Evolutionary conservation across 352 stramenopile species (phyloP), one percentile per base, ranked within the genome.

Genomic region (Phytophthora sp.): DNA sequence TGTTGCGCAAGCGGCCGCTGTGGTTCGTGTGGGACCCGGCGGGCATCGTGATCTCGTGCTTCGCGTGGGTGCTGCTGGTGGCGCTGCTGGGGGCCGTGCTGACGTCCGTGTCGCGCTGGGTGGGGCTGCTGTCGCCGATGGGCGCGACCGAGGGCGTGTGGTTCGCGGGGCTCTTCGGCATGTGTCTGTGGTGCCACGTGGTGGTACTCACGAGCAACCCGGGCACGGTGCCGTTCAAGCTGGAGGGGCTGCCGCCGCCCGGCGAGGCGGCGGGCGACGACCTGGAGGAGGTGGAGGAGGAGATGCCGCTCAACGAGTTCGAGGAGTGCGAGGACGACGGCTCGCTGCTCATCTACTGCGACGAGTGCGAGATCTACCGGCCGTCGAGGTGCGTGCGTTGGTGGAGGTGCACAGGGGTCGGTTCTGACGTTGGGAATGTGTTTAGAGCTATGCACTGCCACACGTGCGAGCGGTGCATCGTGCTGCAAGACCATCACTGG

Each of bases 401-500:
- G 35, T 45, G 34, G 28, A 7, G 17, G 7, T 15, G 18, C 43
- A n/a, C n/a, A n/a, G n/a, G n/a, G n/a, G n/a, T n/a, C n/a, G n/a
- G n/a, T n/a, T n/a, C n/a, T n/a, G n/a, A n/a, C n/a, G n/a, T n/a
- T n/a, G n/a, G n/a, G n/a, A n/a, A n/a, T n/a, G n/a, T 50, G 4
- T 49, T 6, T 43, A 95, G 87, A 62, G 84, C 84, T 10, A 78
- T 82, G 48, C 87, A 95, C 45, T 95, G 87, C 56, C 65, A 84
- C 54, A 91, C 82, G 1, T 95, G 87, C 53, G 67, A 84, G 42
- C 63, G 79, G n/a, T 95, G 87, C 52, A 74, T 95, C 35, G 72
- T 92, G 15, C 68, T 95, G 9, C 81, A 91, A 55, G 87, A 95
- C 57, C 87, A 95, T 34, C 87, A 95, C 54, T 95, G 87, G 87